phyloP scores from a whole-genome alignment of 2,329 filamentous ascomycete genomes.

The Trichothecium roseum region DNA sequence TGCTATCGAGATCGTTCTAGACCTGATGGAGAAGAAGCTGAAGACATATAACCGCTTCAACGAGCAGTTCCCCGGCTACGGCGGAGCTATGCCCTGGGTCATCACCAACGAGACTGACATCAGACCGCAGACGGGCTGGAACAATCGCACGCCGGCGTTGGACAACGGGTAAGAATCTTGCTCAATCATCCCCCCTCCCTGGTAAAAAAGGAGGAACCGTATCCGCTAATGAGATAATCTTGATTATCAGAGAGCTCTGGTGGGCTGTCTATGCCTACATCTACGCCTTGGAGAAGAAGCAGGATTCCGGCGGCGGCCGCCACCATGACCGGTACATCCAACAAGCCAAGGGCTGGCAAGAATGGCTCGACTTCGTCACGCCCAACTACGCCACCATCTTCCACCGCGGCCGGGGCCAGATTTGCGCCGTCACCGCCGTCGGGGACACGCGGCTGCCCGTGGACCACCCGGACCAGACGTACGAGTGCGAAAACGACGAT shows the following conservation, averaged over 20 bases:
- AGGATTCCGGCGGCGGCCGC: too few species aligned
- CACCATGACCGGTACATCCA: too few species aligned
- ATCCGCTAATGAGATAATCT: background rate
- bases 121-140: slow-evolving; percentile 24
- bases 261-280: slow-evolving; percentile 31
- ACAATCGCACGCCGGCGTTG: slow-evolving; percentile 25
- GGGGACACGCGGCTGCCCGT: slow-evolving; percentile 21
- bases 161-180: slow-evolving; percentile 25
- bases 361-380: slow-evolving; percentile 28
- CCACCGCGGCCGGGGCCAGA: slow-evolving; percentile 23
- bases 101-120: slow-evolving; percentile 18
- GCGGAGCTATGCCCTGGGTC: slow-evolving; percentile 29
- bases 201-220: background rate
- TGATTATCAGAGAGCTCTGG: slow-evolving; percentile 17
- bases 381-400: slow-evolving; percentile 25
- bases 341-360: slow-evolving; percentile 24
- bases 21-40: slow-evolving; percentile 26
- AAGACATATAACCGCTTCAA: slow-evolving; percentile 29
- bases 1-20: slow-evolving; percentile 20
- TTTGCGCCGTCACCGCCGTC: slow-evolving; percentile 27
- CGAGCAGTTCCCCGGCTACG: slow-evolving; percentile 27
- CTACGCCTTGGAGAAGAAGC: slow-evolving; percentile 20
- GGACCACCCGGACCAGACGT: slow-evolving; percentile 15
- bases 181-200: background rate
- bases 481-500: slow-evolving; percentile 22